These are phyloP conservation scores for Corylus heterophylla DNA, from an alignment of 306 rosid genomes.

Conservation along the genomic window DNA sequence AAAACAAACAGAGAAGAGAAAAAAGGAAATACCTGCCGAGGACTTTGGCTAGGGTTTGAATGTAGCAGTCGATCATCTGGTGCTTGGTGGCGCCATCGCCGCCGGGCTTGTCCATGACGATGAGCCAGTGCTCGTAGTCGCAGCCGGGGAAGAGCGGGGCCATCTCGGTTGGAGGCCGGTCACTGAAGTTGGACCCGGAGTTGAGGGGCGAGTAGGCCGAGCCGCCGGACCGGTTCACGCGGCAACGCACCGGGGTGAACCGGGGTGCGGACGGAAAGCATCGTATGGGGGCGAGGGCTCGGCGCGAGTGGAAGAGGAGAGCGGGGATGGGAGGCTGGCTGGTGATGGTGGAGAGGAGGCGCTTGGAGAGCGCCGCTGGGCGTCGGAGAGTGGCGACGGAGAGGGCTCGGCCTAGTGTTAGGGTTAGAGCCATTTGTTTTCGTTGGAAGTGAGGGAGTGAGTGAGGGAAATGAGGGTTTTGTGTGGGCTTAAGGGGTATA, in stretches of 20 bases:
- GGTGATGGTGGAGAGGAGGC: constrained; percentile 46
- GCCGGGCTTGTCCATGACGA: constrained; percentile 91
- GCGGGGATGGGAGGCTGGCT: constrained; percentile 37
- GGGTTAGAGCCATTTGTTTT: constrained; percentile 53
- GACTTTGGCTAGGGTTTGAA: constrained; percentile 73
- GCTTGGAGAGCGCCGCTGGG: constrained; percentile 34
- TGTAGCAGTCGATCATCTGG: constrained; percentile 80
- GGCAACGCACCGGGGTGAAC: constrained; percentile 61
- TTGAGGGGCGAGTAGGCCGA: constrained; percentile 80
- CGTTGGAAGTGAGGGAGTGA: constrained; percentile 1
- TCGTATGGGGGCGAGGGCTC: constrained; percentile 40
- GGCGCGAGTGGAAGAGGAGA: constrained; percentile 36
- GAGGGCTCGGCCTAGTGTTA: constrained; percentile 54
- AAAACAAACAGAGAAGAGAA: neutral
- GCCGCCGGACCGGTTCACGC: constrained; percentile 65
- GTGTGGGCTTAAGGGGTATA: neutral
- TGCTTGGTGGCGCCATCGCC: constrained; percentile 79
- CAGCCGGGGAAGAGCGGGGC: constrained; percentile 97
- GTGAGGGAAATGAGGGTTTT: neutral
- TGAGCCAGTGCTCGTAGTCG: constrained; percentile 96
- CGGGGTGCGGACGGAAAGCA: constrained; percentile 29
- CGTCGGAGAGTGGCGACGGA: constrained; percentile 31
- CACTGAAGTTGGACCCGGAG: constrained; percentile 70
- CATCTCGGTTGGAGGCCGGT: constrained; percentile 94
- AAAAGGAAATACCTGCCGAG: constrained; percentile 57